Evolutionary conservation across 23 red algal species (phyloP).

Genomic region (Agarophyton chilense): DNA sequence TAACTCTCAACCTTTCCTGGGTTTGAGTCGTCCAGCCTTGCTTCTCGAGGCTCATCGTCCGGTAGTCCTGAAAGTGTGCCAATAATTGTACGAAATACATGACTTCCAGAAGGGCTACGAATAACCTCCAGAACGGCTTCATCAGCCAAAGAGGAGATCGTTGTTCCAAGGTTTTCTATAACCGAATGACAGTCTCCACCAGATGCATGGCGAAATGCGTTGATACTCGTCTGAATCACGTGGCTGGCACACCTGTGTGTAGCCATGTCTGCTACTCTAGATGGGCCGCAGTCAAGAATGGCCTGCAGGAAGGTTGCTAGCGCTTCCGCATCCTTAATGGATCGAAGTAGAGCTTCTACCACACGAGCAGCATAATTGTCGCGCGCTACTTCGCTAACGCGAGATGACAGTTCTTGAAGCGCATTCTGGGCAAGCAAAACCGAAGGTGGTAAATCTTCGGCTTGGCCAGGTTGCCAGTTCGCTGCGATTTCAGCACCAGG

Average conservation of each 20-base stretch:
- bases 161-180: constrained; percentile 1
- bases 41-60: constrained; percentile 44
- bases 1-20: constrained; percentile 39
- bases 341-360: constrained; percentile 52
- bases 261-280: constrained; percentile 28
- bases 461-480: not conserved
- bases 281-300: constrained; percentile 33
- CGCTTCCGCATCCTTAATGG: constrained; percentile 20
- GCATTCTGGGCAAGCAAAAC: constrained; percentile 60
- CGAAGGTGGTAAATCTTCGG: constrained; percentile 45
- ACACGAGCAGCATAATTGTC: constrained; percentile 40
- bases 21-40: constrained; percentile 55
- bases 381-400: constrained; percentile 8
- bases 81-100: constrained; percentile 60
- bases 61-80: constrained; percentile 51
- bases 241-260: constrained; percentile 51
- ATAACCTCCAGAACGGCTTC: constrained; percentile 22
- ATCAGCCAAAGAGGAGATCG: constrained; percentile 24
- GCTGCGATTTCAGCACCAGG: constrained; percentile 10
- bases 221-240: constrained; percentile 15
- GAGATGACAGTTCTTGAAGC: constrained; percentile 37
- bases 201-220: not conserved
- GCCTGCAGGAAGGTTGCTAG: constrained; percentile 1
- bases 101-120: constrained; percentile 48
- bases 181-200: not conserved